phyloP scores from a whole-genome alignment of 2,329 filamentous ascomycete genomes.

The Talaromyces rugulosus region DNA sequence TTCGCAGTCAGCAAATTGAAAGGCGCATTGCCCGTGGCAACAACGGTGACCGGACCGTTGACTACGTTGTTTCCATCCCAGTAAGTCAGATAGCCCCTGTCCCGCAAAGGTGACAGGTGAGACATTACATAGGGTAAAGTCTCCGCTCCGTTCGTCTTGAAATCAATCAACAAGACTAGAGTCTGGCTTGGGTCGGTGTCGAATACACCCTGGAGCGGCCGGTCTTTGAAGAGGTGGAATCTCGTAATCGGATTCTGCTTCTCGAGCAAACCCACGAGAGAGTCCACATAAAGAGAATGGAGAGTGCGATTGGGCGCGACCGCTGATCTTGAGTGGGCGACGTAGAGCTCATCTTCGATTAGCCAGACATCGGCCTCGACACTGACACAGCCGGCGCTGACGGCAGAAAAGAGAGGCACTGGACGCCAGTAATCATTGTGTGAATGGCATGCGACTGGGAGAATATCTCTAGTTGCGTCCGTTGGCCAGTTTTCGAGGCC shows the following conservation, averaged over 20 bases:
- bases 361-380: constrained; percentile 47
- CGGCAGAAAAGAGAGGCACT: constrained; percentile 36
- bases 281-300: constrained; percentile 59
- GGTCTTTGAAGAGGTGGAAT: constrained; percentile 17
- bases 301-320: constrained; percentile 35
- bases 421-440: constrained; percentile 43
- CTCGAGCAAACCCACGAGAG: constrained; percentile 57
- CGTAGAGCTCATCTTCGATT: constrained; percentile 50
- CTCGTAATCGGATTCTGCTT: constrained; percentile 43
- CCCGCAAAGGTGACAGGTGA: constrained; percentile 39
- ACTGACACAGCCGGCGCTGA: constrained; percentile 38
- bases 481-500: constrained; percentile 40
- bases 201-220: constrained; percentile 49
- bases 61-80: constrained; percentile 36
- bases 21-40: constrained; percentile 46
- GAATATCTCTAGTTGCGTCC: constrained; percentile 40
- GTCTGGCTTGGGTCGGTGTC: constrained; percentile 50
- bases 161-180: constrained; percentile 62
- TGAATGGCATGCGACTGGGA: constrained; percentile 28
- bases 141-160: constrained; percentile 55
- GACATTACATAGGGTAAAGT: constrained; percentile 24
- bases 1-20: constrained; percentile 44
- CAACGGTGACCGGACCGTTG: constrained; percentile 43
- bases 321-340: constrained; percentile 57
- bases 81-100: constrained; percentile 41